Base-by-base conservation (phyloP, 2,329 filamentous ascomycete genomes). In the Phaeophleospora eucalypticola region DNA sequence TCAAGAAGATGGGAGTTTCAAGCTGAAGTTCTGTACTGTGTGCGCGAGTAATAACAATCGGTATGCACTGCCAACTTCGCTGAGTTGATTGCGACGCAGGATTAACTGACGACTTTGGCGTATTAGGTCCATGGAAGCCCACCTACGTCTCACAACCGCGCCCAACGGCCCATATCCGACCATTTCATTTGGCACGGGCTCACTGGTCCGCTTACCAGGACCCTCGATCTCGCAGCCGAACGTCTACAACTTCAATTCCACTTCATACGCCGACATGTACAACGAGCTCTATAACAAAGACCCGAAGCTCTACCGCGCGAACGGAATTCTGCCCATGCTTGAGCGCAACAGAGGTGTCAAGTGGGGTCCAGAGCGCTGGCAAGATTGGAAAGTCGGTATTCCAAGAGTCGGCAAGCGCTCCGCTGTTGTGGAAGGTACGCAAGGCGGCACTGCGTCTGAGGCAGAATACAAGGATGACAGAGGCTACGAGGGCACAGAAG, bases 41-140 rank as follows among this genome's bases (percentile, higher is more conserved):
- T 98, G 93, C 71, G 93, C 93, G 6, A 95, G 89, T 63, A 98
- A 98, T 63, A 89, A 98, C 69, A 98, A 98, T 65, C 83, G 93
- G 82, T 95, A 76, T 54, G 77, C n/a, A n/a, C n/a, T n/a, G n/a
- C n/a, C n/a, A n/a, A 9, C 20, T 39, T n/a, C n/a, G n/a, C n/a
- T n/a, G n/a, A n/a, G n/a, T n/a, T n/a, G n/a, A n/a, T n/a, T n/a
- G n/a, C n/a, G n/a, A n/a, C n/a, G n/a, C n/a, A n/a, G n/a, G n/a
- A n/a, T n/a, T n/a, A n/a, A n/a, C n/a, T n/a, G n/a, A n/a, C n/a
- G n/a, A n/a, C 18, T 16, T 17, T 37, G 36, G 19, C 8, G 8
- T 16, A 42, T 32, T 7, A 87, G 85, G 68, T 89, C 88, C n/a
- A 97, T 98, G 93, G 93, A 97, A 77, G 91, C 91, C n/a, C 93